Evolutionary conservation across 192 early-diverging fungal genomes (phyloP), one percentile per base, ranked within the genome.

Genomic region (Umbelopsis vinacea): DNA sequence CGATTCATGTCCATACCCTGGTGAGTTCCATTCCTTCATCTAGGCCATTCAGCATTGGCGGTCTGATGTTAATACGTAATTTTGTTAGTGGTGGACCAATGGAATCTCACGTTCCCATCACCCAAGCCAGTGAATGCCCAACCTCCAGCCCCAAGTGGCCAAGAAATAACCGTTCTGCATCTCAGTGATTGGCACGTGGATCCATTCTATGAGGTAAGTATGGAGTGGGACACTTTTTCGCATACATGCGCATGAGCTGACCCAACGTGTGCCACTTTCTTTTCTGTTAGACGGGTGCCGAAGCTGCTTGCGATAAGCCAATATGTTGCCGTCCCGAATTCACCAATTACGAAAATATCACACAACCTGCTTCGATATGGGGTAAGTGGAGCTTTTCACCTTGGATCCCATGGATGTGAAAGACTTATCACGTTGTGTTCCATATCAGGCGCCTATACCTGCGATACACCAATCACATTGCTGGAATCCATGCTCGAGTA

Each of bases 131-230:
- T 40, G 14, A 75, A 77, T 33, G 72, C 57, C 29, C 69, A 50
- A n/a, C 26, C 68, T 8, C 74, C 71, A 2, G 9, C 75, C 17
- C 76, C 74, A 17, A 77, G 72, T 22, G 78, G 75, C 6, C 52
- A 70, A 7, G 71, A 47, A 19, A 55, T 85, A 15, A 82, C 81
- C 33, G 77, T 86, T 15, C 66, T 86, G 33, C 85, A 86, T 55
- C 70, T 86, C 26, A 82, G 81, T n/a, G 85, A 86, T 74, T 86
- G 84, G 82, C 85, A 86, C 69, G 74, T 84, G 11, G 85, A 86
- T 46, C 85, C 85, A 4, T 43, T 77, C 6, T 86, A 86, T 40
- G 53, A 77, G 26, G 72, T 80, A 47, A 63, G 35, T 47, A 33
- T 60, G 15, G 26, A 23, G 21, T 24, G n/a, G 19, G 40, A 52